Evolutionary conservation across 169 alveolate genomes (phyloP), one percentile per base, ranked within the genome.

Genomic region (Cryptosporidium viatorum): DNA sequence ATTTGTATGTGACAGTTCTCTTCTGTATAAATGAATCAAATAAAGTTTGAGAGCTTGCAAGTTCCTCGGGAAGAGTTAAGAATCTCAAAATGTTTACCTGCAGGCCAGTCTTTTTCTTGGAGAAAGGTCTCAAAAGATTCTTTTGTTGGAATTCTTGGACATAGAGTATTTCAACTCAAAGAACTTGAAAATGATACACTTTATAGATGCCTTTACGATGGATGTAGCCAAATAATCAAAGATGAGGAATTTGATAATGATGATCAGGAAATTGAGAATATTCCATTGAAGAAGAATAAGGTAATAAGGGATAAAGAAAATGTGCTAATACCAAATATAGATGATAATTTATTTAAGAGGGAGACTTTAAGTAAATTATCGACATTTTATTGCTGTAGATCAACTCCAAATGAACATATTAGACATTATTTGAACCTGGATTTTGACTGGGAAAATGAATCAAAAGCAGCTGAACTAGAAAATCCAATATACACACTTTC

Each of bases 91-190:
- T 80, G 89, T 35, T 43, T 80, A 23, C 89, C 89, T 5, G 62
- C 89, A 26, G 89, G 89, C 1, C 89, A 80, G 29, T 62, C 89
- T 7, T 80, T 80, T 67, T 80, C 89, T 26, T 80, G 89, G 89
- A 62, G 75, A 41, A 41, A 43, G 21, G 52, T 62, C 16, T 59
- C 89, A 23, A 45, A 80, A 6, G 69, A 43, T 21, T 43, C 80
- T 18, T 80, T 80, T 62, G 75, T 80, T 41, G 89, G 89, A 16
- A 58, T 80, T 62, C 75, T 80, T 45, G 89, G 89, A 10, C 89
- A 80, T 62, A 80, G 89, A 29, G 68, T 80, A 12, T 80, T 80
- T 48, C 80, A 80, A 33, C 65, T 80, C 1, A 80, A 80, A 48
- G 89, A 80, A 7, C 70, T 80, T 10, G 68, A 41, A n/a, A 62